phyloP scores from a whole-genome alignment of 352 stramenopile genomes.

The Phytophthora pluvialis region DNA sequence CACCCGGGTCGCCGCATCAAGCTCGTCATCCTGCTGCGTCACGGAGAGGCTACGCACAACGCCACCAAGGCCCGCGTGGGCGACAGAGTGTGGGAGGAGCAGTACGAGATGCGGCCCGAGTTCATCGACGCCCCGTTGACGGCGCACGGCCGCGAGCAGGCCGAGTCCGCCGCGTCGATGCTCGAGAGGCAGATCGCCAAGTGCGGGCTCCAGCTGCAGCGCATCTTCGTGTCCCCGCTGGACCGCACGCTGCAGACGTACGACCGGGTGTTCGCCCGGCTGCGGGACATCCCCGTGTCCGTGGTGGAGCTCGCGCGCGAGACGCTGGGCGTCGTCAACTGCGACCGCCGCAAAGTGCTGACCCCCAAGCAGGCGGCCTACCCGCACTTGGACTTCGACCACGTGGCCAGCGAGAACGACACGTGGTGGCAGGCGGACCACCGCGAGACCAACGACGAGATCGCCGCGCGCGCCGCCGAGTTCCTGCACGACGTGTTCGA shows the following conservation, averaged over 20 bases:
- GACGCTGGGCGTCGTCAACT: constrained; percentile 72
- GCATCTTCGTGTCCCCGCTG: constrained; percentile 69
- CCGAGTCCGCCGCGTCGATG: constrained; percentile 40
- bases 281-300: constrained; percentile 46
- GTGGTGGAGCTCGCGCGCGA: constrained; percentile 65
- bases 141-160: constrained; percentile 43
- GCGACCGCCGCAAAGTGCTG: constrained; percentile 58
- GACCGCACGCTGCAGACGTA: constrained; percentile 75
- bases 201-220: constrained; percentile 56
- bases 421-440: constrained; percentile 61
- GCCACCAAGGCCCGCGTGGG: constrained; percentile 66
- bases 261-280: constrained; percentile 41
- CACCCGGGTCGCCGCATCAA: constrained; percentile 39
- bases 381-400: constrained; percentile 58
- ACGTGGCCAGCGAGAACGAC: constrained; percentile 54
- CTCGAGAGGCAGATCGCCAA: constrained; percentile 52
- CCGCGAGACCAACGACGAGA: constrained; percentile 68
- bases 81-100: constrained; percentile 51
- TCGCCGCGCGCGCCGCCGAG: constrained; percentile 48
- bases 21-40: constrained; percentile 66
- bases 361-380: constrained; percentile 47
- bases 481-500: constrained; percentile 63
- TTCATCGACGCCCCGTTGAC: constrained; percentile 75
- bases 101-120: constrained; percentile 53
- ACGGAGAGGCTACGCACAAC: constrained; percentile 76